Evolutionary conservation across 2,329 filamentous ascomycete species (phyloP).

Genomic region (Cladosporium sp.): DNA sequence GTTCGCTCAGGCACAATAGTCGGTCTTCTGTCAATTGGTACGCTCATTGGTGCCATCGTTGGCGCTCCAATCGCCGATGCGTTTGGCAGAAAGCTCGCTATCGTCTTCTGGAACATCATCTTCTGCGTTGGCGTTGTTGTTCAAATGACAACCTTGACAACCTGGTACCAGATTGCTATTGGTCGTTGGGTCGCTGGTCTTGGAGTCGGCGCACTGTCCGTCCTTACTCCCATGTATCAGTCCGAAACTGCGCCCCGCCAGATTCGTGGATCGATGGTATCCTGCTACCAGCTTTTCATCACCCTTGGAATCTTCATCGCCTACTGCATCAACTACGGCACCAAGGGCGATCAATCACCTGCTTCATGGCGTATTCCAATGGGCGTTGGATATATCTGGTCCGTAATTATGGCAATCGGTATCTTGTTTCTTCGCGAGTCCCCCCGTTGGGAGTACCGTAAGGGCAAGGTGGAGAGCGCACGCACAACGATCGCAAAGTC

Average conservation of each 20-base stretch:
- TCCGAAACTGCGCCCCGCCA: constrained; percentile 61
- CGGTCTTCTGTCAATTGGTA: constrained; percentile 56
- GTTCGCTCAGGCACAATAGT: constrained; percentile 61
- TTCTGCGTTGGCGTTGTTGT: constrained; percentile 62
- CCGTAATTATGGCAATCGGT: constrained; percentile 49
- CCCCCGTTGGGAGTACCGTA: constrained; percentile 56
- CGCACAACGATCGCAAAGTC: constrained; percentile 49
- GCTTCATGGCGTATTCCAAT: constrained; percentile 62
- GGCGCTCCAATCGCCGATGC: constrained; percentile 59
- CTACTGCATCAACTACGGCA: constrained; percentile 56
- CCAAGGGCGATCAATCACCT: constrained; percentile 38
- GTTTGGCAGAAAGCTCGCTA: constrained; percentile 59
- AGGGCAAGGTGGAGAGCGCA: constrained; percentile 49
- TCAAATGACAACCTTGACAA: constrained; percentile 54
- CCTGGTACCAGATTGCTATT: constrained; percentile 62
- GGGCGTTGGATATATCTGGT: constrained; percentile 56
- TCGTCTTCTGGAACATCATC: constrained; percentile 59
- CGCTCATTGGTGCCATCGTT: constrained; percentile 54
- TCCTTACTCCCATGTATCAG: constrained; percentile 65
- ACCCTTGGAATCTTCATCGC: constrained; percentile 61
- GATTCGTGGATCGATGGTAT: constrained; percentile 60
- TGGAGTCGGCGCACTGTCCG: constrained; percentile 61
- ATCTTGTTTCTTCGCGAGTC: constrained; percentile 55
- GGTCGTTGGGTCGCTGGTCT: constrained; percentile 64
- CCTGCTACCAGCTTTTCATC: constrained; percentile 65